Evolutionary conservation across 768 basidiomycete genomes (phyloP).

Genomic region (Imleria badia): DNA sequence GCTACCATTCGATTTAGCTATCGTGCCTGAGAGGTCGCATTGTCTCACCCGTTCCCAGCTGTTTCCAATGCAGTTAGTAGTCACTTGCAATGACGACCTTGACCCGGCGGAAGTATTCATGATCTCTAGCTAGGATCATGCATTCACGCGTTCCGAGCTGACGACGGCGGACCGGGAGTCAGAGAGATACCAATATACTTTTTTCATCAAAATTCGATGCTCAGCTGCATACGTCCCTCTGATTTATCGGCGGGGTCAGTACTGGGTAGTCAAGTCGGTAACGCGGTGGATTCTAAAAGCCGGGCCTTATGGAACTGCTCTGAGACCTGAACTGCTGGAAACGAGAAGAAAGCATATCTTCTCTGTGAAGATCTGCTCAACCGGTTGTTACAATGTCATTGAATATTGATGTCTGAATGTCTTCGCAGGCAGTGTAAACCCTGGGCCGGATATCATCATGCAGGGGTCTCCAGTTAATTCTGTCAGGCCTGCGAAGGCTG

Average conservation of each 20-base stretch:
- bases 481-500: constrained; percentile 7
- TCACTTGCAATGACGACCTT: background rate
- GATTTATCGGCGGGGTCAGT: background rate
- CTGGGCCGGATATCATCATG: background rate
- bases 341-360: constrained; percentile 1
- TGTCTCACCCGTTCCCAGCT: background rate
- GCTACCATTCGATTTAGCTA: background rate
- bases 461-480: constrained; percentile 2
- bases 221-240: background rate
- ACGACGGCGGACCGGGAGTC: background rate
- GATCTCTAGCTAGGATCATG: background rate
- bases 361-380: constrained; percentile 10
- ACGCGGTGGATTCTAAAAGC: background rate
- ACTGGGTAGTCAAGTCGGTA: background rate
- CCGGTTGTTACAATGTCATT: background rate
- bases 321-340: constrained; percentile 7
- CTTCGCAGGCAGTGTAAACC: constrained; percentile 9
- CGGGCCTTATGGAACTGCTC: constrained; percentile 6
- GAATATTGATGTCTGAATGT: background rate
- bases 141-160: background rate
- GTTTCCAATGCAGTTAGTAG: background rate
- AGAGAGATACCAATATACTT: background rate
- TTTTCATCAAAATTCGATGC: background rate
- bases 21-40: background rate
- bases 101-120: background rate